Evolutionary conservation across 441 rosid genomes (phyloP), one percentile per base, ranked within the genome.

Genomic region (Arabidopsis hybrid): DNA sequence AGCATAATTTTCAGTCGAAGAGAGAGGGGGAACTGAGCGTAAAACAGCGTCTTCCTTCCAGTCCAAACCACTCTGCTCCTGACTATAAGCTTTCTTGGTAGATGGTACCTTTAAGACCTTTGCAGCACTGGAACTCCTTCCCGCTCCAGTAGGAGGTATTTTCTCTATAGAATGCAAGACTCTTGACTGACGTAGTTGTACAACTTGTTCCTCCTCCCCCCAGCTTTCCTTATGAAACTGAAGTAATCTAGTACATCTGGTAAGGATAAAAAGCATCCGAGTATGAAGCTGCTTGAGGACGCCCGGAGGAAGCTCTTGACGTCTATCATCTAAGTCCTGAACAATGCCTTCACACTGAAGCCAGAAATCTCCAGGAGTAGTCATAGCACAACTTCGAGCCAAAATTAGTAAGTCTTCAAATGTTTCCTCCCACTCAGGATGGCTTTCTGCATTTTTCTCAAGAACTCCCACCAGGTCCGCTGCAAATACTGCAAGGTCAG

Each of bases 191-290:
- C 89, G 95, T 83, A 91, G 91, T 78, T 88, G 95, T 39, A 89
- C 81, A 59, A 79, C 81, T 66, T 83, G 91, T 76, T 91, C 95
- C 69, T 91, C 97, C 4, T 95, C 91, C 75, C 90, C 83, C 74
- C 95, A 88, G 78, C 96, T 95, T 91, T 95, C 99, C 82, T 95
- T 95, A 83, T 95, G 99, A 69, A 95, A 95, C 82, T 95, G 99
- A 88, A 91, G 85, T 81, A 95, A 78, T 73, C 99, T 87, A 39
- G 98, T 95, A 75, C 99, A 95, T 78, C 99, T 88, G 39, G 99
- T 95, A 53, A 95, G 96, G 71, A 95, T 95, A 86, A 92, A 95
- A 82, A 95, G 98, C 98, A 95, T 95, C 77, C 87, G 85, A 12
- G 99, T 95, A 78, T 93, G 91, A 64, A 95, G 98, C 86, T 90